Percentiles rank a stretch among this genome's conserved stretches.
phyloP scores from a whole-genome alignment of 371 early-diverging fungal genomes.

The Blakeslea trispora region DNA sequence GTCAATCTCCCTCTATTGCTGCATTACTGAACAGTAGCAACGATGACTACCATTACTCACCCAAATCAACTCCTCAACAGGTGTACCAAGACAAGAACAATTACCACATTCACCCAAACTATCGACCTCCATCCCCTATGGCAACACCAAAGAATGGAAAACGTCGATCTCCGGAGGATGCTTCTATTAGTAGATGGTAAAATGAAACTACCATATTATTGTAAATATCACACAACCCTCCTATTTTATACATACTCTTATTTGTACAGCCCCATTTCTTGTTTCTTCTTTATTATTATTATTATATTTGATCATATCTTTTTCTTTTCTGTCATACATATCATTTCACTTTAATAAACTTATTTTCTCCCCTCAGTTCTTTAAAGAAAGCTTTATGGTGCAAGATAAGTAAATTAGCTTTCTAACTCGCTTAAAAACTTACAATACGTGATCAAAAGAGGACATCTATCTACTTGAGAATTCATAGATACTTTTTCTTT shows the following conservation, averaged over 20 bases:
- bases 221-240: neutral
- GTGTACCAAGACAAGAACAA: slow-evolving; percentile 3
- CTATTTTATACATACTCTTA: neutral
- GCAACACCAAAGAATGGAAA: slow-evolving; percentile 39
- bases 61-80: slow-evolving; percentile 22
- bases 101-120: slow-evolving; percentile 18
- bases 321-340: too few species aligned
- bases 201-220: neutral
- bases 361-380: too few species aligned
- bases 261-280: neutral
- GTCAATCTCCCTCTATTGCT: slow-evolving; percentile 51
- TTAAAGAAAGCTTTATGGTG: too few species aligned
- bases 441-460: too few species aligned
- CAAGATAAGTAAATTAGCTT: too few species aligned
- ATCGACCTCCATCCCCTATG: slow-evolving; percentile 48
- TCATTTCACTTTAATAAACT: too few species aligned
- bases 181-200: slow-evolving; percentile 13
- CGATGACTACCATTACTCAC: slow-evolving; percentile 26
- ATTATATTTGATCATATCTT: too few species aligned
- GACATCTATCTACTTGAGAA: too few species aligned
- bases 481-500: too few species aligned
- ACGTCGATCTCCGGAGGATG: slow-evolving; percentile 16
- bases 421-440: too few species aligned
- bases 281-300: neutral
- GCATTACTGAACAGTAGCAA: slow-evolving; percentile 33